These are phyloP conservation scores for Didymosphaeria variabile DNA, from an alignment of 2,329 filamentous ascomycete species.

Conservation along the genomic window DNA sequence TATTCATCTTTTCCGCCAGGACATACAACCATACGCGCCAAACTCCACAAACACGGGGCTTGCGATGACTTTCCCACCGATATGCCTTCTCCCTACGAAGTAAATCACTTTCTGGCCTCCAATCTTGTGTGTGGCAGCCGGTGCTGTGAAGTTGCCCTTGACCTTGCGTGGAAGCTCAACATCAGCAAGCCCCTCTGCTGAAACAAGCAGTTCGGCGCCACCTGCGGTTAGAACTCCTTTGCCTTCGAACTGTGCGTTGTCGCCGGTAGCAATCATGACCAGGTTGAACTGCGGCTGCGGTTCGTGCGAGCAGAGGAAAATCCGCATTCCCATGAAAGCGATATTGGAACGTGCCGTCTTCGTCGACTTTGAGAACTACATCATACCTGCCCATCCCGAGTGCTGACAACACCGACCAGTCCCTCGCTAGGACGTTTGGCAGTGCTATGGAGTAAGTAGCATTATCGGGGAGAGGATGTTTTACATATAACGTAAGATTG, in stretches of 20 bases:
- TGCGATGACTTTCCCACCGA: neutral
- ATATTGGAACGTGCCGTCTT: too few species aligned
- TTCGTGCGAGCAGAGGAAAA: neutral
- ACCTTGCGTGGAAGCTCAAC: neutral
- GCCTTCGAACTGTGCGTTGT: neutral
- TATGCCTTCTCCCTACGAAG: neutral
- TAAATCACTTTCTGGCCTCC: neutral
- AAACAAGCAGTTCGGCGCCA: neutral
- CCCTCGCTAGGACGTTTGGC: too few species aligned
- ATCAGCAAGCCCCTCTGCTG: neutral
- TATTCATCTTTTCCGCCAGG: neutral
- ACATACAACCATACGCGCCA: neutral
- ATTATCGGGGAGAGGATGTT: neutral
- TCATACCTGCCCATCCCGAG: too few species aligned
- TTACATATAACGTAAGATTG: too few species aligned
- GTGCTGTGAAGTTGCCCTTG: neutral
- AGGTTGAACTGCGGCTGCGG: neutral
- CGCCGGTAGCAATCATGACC: neutral
- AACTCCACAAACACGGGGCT: constrained; percentile 2
- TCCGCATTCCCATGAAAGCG: too few species aligned
- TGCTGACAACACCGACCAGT: too few species aligned
- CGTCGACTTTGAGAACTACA: too few species aligned
- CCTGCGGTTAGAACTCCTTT: neutral
- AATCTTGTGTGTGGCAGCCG: neutral
- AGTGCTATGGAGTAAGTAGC: neutral